Conservation (phyloP, 2,329 filamentous ascomycete genomes). For the Beauveria brongniartii region DNA sequence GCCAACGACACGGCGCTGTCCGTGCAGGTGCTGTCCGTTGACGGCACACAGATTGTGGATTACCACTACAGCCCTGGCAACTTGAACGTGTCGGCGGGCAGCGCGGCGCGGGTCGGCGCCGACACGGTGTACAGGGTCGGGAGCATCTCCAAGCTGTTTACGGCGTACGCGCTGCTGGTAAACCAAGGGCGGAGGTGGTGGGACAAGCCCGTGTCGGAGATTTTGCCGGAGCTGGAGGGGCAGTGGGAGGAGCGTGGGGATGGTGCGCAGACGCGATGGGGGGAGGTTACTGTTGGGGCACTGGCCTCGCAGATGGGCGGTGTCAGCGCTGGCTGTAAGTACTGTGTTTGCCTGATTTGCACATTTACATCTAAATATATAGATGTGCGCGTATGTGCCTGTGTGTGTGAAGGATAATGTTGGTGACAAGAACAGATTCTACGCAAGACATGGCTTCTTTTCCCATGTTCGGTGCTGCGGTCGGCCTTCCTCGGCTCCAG, state of each 20-base stretch:
- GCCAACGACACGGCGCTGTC: conserved; percentile 12
- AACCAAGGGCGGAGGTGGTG: background rate
- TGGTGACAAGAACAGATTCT: background rate
- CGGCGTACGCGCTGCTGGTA: background rate
- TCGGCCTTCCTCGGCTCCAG: background rate
- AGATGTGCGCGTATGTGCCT: no score
- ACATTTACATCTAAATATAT: no score
- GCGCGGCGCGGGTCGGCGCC: background rate
- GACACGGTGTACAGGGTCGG: conserved; percentile 9
- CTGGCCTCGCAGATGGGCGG: conserved; percentile 15
- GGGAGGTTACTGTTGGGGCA: conserved; percentile 14
- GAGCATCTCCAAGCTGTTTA: conserved; percentile 5
- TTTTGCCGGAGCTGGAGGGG: background rate
- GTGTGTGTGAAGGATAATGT: no score
- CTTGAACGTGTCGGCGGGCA: conserved; percentile 13
- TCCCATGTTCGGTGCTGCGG: background rate
- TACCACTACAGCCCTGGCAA: conserved; percentile 11
- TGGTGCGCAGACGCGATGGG: conserved; percentile 12
- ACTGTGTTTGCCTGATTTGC: background rate
- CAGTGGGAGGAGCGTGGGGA: background rate
- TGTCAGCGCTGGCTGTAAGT: conserved; percentile 6
- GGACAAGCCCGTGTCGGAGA: background rate
- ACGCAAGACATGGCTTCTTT: background rate
- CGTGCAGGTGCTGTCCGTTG: conserved; percentile 6
- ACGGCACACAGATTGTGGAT: conserved; percentile 1